Evolutionary conservation across 805 yeast species (phyloP), one percentile per base, ranked within the genome.

Genomic region (Wickerhamomyces chaumierensis): DNA sequence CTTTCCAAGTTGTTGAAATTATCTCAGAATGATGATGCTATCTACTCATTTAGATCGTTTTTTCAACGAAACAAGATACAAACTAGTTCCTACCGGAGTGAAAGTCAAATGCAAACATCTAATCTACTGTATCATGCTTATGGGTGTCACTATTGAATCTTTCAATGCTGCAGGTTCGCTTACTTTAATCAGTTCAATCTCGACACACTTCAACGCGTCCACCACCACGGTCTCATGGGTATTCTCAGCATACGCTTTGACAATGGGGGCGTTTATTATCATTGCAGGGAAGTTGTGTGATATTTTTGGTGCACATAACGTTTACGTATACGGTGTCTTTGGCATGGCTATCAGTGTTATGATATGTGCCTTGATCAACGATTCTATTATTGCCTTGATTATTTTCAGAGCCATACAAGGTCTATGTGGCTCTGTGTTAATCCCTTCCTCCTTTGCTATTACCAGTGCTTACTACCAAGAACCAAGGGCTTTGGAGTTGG

Each of bases 401-500:
- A 60, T 68, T 0, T 57, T 69, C 37, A 53, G 73, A 44, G 69
- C 71, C 2, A 37, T 69, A 1, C 73, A 68, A 45, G 73, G 73
- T 12, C 46, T 66, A 6, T 57, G 63, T 15, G 73, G 64, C 2
- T 61, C 72, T 1, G 56, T 62, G 5, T 40, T 63, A 9, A 50
- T 69, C 15, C 73, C 73, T 2, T 47, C 59, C 13, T 47, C 62
- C 12, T 60, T 55, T 37, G 60, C 64, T 0, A 40, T 63, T 9
- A 52, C 61, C 6, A 59, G 58, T 0, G 39, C 49, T 25, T 48
- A 53, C 18, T 61, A 53, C 39, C 37, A 44, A 8, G 64, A 59
- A 5, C 33, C 33, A 2, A 46, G 48, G 19, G 39, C 43, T 6
- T 41, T 56, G 17, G 57, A 49, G 6, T 39, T 39, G 8, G 59